Percentiles rank a stretch among this genome's conserved stretches.
Conservation (phyloP, 345 rosid genomes). For the Raphanus sativus region DNA sequence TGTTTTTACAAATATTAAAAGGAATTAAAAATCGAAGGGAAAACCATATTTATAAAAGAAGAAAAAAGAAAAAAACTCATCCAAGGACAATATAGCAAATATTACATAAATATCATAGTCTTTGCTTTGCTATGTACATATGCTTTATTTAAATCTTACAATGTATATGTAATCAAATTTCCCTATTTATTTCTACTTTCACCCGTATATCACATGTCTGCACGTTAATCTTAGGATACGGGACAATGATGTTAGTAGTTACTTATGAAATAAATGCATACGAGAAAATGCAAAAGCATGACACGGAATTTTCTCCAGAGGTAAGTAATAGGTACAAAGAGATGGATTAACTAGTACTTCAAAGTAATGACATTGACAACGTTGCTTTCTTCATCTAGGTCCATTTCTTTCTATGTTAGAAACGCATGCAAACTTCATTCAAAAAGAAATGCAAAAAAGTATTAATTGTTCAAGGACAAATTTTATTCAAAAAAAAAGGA, state of each 20-base stretch:
- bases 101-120: too few species aligned
- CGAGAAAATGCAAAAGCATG: background rate
- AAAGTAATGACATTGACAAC: background rate
- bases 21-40: too few species aligned
- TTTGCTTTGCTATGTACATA: too few species aligned
- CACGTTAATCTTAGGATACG: background rate
- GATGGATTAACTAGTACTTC: background rate
- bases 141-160: too few species aligned
- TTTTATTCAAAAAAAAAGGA: background rate
- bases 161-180: too few species aligned
- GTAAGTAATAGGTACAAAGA: background rate
- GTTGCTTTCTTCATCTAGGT: slow-evolving; percentile 6
- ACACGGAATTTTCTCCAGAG: background rate
- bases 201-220: background rate
- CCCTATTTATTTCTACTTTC: background rate
- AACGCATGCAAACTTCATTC: background rate
- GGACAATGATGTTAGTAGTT: background rate
- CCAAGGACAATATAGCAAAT: too few species aligned
- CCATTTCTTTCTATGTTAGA: slow-evolving; percentile 13
- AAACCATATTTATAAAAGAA: too few species aligned
- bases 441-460: background rate
- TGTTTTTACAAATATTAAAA: too few species aligned
- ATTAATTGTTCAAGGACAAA: background rate
- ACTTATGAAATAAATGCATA: background rate
- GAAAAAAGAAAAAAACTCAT: too few species aligned